These are phyloP conservation scores for Aspergillus quadricinctus DNA, from an alignment of 2,329 filamentous ascomycete genomes.

Conservation along the genomic window DNA sequence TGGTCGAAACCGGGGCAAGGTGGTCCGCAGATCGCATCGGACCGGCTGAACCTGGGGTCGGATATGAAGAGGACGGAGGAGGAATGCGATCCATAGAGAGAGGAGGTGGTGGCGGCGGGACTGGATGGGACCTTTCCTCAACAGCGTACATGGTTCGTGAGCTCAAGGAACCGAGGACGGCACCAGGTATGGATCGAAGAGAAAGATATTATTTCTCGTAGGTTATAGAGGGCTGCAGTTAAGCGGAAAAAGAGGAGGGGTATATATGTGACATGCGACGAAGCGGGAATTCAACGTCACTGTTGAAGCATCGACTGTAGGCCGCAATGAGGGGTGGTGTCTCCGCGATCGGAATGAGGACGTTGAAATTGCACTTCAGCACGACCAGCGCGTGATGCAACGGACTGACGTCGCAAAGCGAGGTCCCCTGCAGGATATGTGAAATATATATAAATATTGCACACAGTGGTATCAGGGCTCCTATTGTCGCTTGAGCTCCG, in stretches of 20 bases:
- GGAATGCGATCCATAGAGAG: slow-evolving; percentile 40
- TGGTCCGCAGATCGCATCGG: slow-evolving; percentile 30
- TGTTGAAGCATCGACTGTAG: slow-evolving; percentile 25
- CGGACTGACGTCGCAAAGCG: background rate
- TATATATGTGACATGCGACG: slow-evolving; percentile 21
- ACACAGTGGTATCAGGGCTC: background rate
- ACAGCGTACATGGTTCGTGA: slow-evolving; percentile 36
- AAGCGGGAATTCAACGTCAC: slow-evolving; percentile 2
- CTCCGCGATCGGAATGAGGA: slow-evolving; percentile 9
- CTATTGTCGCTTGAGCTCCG: background rate
- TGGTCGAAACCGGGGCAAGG: slow-evolving; percentile 37
- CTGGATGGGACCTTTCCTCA: slow-evolving; percentile 34
- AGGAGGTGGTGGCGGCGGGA: slow-evolving; percentile 32
- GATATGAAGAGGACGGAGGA: slow-evolving; percentile 31
- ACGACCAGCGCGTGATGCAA: background rate
- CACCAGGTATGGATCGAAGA: slow-evolving; percentile 8
- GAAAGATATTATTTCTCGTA: background rate
- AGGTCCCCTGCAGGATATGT: background rate
- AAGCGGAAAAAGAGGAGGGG: slow-evolving; percentile 5
- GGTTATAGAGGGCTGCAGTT: slow-evolving; percentile 1
- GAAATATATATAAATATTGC: background rate
- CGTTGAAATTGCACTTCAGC: slow-evolving; percentile 2
- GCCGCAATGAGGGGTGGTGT: slow-evolving; percentile 8
- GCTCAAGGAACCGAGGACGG: slow-evolving; percentile 21
- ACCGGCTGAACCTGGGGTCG: slow-evolving; percentile 29